Evolutionary conservation across 23 red algal species (phyloP).

Genomic region (Gracilariopsis chorda): DNA sequence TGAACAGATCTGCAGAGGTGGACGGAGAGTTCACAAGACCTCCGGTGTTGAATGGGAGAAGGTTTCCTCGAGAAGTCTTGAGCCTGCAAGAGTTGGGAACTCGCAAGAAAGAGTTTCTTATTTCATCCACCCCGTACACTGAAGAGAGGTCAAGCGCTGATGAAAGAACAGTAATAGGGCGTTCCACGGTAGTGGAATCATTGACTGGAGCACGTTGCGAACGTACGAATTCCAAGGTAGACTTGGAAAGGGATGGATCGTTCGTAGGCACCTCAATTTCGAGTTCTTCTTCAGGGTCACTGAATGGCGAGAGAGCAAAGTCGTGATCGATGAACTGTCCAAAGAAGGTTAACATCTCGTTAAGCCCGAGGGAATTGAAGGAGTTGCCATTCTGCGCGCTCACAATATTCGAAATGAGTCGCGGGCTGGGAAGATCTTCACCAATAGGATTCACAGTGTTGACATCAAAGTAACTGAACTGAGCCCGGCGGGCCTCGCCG

Average conservation of each 20-base stretch:
- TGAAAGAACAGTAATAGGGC: constrained; percentile 22
- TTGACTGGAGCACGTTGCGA: not conserved
- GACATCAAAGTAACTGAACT: constrained; percentile 25
- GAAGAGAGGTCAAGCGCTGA: constrained; percentile 37
- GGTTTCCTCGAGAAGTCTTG: not conserved
- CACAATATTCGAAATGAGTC: constrained; percentile 49
- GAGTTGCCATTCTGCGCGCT: constrained; percentile 1
- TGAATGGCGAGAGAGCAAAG: not conserved
- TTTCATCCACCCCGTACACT: constrained; percentile 27
- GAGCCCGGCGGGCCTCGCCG: constrained; percentile 5
- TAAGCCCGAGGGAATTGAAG: constrained; percentile 6
- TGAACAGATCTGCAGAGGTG: constrained; percentile 38
- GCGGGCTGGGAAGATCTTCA: constrained; percentile 8
- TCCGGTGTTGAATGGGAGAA: constrained; percentile 39
- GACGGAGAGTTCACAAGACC: constrained; percentile 46
- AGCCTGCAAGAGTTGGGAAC: constrained; percentile 9
- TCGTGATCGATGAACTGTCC: constrained; percentile 52
- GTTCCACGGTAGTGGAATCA: not conserved
- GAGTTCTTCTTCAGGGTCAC: not conserved
- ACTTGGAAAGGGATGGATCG: not conserved
- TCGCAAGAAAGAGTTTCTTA: constrained; percentile 13
- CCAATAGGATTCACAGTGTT: not conserved
- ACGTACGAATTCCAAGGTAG: constrained; percentile 15
- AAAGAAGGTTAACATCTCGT: constrained; percentile 41
- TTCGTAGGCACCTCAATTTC: constrained; percentile 26